Conservation (phyloP, 257 asterid species). For the Nemophila menziesii region DNA sequence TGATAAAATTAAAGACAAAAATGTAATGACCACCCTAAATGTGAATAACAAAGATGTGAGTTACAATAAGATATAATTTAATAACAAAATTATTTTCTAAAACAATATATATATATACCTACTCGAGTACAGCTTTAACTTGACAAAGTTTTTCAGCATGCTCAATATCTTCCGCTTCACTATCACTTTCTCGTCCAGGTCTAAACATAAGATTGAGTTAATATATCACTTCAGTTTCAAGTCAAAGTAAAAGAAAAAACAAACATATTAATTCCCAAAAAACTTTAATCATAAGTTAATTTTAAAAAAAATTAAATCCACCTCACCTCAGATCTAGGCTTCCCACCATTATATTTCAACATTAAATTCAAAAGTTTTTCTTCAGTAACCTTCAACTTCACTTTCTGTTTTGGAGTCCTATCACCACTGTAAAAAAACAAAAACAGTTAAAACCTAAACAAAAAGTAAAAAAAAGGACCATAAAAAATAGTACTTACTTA, state of each 20-base stretch:
- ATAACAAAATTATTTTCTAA: no score
- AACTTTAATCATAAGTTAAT: no score
- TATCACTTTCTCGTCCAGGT: conserved; percentile 87
- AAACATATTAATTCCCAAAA: conserved; percentile 8
- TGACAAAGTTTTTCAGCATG: conserved; percentile 99
- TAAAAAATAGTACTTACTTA: conserved; percentile 43
- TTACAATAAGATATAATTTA: no score
- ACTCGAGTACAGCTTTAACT: conserved; percentile 99
- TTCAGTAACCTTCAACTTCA: conserved; percentile 92
- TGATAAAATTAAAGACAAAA: no score
- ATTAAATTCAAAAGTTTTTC: conserved; percentile 88
- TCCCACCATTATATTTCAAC: conserved; percentile 89
- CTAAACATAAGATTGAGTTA: conserved; percentile 32
- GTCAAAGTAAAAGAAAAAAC: conserved; percentile 14
- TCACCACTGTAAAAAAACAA: conserved; percentile 63
- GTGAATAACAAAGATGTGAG: no score
- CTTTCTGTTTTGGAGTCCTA: conserved; percentile 98
- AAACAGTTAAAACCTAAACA: conserved; percentile 7
- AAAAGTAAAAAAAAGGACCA: conserved; percentile 1
- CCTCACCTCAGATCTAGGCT: conserved; percentile 97
- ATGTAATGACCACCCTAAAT: no score
- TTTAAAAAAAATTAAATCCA: no score
- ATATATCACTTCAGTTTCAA: conserved; percentile 13
- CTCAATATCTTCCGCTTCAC: conserved; percentile 92
- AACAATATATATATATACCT: conserved; percentile 43